Percentiles rank a stretch among this genome's conserved stretches.
Evolutionary conservation across 129 eudicot genomes (phyloP).

Genomic region (Calendula officinalis): DNA sequence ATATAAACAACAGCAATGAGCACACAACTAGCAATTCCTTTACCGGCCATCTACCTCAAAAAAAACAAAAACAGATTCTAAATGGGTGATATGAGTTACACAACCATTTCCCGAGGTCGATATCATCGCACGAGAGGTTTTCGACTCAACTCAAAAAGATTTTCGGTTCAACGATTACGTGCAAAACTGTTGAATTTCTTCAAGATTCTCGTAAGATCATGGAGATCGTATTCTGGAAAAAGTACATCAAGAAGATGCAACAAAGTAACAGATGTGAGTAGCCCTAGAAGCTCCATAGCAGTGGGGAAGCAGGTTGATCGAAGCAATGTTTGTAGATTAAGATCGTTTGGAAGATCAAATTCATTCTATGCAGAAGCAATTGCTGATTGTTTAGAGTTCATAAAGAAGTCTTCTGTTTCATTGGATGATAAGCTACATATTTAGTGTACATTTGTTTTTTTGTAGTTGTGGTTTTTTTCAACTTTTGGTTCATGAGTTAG

Average conservation of each 20-base stretch:
- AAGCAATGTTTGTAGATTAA: slow-evolving; percentile 20
- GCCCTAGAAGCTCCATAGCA: slow-evolving; percentile 4
- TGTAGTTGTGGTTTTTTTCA: not conserved
- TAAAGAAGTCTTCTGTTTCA: slow-evolving; percentile 63
- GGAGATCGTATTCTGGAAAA: slow-evolving; percentile 31
- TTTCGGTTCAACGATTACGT: slow-evolving; percentile 55
- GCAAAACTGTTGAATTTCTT: slow-evolving; percentile 44
- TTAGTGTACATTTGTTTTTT: not conserved
- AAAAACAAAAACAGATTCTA: not conserved
- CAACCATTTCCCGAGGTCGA: slow-evolving; percentile 38
- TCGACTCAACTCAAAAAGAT: slow-evolving; percentile 48
- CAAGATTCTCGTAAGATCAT: slow-evolving; percentile 42
- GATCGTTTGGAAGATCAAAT: slow-evolving; percentile 55
- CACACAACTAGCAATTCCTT: not conserved
- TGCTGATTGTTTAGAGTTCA: slow-evolving; percentile 88
- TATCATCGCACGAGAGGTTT: slow-evolving; percentile 51
- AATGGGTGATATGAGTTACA: slow-evolving; percentile 46
- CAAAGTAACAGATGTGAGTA: slow-evolving; percentile 12
- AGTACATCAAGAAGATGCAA: slow-evolving; percentile 8
- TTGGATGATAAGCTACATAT: slow-evolving; percentile 36
- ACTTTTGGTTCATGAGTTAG: not conserved
- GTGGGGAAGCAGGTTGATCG: slow-evolving; percentile 3
- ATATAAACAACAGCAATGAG: slow-evolving; percentile 22
- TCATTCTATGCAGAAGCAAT: slow-evolving; percentile 89
- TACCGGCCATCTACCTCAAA: slow-evolving; percentile 19